Evolutionary conservation across 306 rosid genomes (phyloP).

Genomic region (Nissolia schottii): DNA sequence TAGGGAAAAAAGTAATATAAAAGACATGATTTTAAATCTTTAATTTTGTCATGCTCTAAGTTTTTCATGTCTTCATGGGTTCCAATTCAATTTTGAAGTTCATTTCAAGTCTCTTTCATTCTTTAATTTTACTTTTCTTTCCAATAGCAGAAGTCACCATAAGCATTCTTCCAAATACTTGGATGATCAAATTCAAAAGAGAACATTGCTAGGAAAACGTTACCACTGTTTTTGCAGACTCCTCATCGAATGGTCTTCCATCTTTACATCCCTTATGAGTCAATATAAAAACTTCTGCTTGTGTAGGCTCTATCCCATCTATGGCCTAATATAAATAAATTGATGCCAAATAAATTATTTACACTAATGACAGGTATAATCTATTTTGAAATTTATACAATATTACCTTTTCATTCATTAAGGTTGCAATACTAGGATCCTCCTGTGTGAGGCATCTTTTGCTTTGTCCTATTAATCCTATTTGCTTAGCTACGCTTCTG

Average conservation of each 20-base stretch:
- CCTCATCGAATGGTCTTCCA: neutral
- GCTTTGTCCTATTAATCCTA: neutral
- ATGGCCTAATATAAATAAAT: neutral
- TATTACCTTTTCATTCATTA: neutral
- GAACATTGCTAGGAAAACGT: neutral
- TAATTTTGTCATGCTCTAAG: too few species aligned
- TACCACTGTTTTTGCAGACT: neutral
- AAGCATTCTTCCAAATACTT: too few species aligned
- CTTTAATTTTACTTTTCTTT: too few species aligned
- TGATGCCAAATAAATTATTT: neutral
- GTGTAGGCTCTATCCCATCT: slow-evolving; percentile 3
- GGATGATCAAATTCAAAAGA: too few species aligned
- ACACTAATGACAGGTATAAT: neutral
- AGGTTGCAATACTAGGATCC: neutral
- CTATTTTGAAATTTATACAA: neutral
- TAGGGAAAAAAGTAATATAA: too few species aligned
- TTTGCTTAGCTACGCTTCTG: neutral
- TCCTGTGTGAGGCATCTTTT: too few species aligned
- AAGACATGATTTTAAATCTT: too few species aligned
- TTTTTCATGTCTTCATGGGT: too few species aligned
- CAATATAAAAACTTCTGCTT: neutral
- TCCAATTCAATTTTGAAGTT: too few species aligned
- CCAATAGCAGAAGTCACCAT: too few species aligned
- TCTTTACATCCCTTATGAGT: neutral
- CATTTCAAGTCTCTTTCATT: too few species aligned